These are phyloP conservation scores for Amoebophrya sp. DNA, from an alignment of 169 alveolate species.

Conservation along the genomic window DNA sequence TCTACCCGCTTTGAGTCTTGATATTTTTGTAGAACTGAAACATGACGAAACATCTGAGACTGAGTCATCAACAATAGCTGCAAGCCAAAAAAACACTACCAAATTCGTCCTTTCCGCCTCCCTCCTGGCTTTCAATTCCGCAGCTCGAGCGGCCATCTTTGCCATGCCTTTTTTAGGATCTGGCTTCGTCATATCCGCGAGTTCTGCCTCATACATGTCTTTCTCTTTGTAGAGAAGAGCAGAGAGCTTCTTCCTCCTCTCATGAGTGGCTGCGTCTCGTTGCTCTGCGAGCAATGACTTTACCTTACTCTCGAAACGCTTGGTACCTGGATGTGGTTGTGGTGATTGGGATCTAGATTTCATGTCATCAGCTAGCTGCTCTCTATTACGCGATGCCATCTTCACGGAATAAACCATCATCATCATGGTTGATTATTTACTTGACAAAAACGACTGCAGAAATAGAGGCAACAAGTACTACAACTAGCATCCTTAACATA, in stretches of 20 bases:
- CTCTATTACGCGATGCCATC: no score
- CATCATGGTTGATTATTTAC: no score
- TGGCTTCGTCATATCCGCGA: background rate
- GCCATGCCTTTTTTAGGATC: background rate
- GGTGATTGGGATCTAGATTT: background rate
- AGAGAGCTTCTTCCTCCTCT: background rate
- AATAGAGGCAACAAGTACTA: no score
- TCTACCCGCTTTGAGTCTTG: no score
- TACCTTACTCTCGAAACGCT: background rate
- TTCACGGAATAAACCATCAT: background rate
- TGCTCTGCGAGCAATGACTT: background rate
- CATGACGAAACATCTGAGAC: background rate
- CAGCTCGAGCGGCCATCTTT: background rate
- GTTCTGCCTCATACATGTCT: background rate
- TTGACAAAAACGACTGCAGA: no score
- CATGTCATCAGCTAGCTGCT: no score
- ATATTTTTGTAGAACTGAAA: no score
- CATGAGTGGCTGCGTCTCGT: constrained; percentile 14
- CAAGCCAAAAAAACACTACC: background rate
- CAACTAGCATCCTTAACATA: background rate
- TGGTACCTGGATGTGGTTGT: background rate
- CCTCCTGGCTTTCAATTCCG: background rate
- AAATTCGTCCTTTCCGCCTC: background rate
- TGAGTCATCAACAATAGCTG: background rate
- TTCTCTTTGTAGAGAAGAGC: background rate